Base-by-base conservation (phyloP, 1,139 yeast species). In the Candida sojae region DNA sequence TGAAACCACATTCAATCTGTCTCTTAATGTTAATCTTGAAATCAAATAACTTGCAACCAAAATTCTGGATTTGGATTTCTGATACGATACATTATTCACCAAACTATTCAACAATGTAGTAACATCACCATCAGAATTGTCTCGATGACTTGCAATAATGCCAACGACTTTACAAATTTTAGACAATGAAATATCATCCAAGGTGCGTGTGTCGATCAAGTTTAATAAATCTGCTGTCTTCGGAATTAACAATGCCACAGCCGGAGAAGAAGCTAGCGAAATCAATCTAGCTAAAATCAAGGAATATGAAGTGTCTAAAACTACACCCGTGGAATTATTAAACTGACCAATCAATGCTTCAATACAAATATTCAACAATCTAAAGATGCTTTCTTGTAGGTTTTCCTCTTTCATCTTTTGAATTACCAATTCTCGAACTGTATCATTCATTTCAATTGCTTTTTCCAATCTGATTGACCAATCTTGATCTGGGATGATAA, bases 381-480 rank as follows among this genome's bases (percentile, higher is more conserved):
- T 55, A 42, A 62, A 62, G 0, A 64, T 31, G 9, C 50, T 44
- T 9, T 53, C 53, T 17, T 55, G 57, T 1, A 51, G 44, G 39
- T 59, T 63, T 1, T 44, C 48, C 1, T 33, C 30, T 1, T 43
- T 44, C 30, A 75, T 63, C 38, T 71, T 67, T 1, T 50, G 42
- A 10, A 58, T 54, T 5, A 85, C 63, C 4, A 70, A 60, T 0
- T 50, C 40, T 34, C 82, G 68, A 1, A 88, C 88, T 1, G 59
- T 61, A 2, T 73, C 73, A 58, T 90, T 96, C 38, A 79, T 70
- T 43, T 82, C 86, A 6, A 88, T 50, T 0, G 95, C 89, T 48
- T 83, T 87, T n/a, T 86, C 91, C 28, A 88, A 61, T 57, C 93
- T 75, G 0, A 79, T 68, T 4, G 75, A 72, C 97, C 97, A 91